Conservation (phyloP, 116 monocot genomes). For the Papilionanthe hybrid region DNA sequence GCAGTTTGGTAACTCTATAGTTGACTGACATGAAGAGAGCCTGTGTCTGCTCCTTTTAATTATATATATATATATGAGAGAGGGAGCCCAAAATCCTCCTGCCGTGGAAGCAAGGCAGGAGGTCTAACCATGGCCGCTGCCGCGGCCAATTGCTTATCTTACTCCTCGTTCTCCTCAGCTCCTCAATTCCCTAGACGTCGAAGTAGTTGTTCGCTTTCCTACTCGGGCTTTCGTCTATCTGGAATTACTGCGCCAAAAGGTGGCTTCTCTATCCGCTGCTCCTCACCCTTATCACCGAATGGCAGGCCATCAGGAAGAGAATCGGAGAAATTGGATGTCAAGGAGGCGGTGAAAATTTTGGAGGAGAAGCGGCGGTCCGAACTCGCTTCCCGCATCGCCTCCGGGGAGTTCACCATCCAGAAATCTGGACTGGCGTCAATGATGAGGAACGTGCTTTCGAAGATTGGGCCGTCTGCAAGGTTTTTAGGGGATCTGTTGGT, state of each 20-base stretch:
- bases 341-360: slow-evolving; percentile 40
- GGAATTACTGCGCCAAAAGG: background rate
- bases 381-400: slow-evolving; percentile 71
- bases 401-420: slow-evolving; percentile 77
- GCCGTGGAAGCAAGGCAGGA: background rate
- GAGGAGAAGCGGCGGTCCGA: slow-evolving; percentile 69
- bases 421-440: slow-evolving; percentile 17
- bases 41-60: no score
- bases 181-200: background rate
- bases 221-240: background rate
- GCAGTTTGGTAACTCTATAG: no score
- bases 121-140: background rate
- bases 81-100: background rate
- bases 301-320: slow-evolving; percentile 8
- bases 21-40: no score
- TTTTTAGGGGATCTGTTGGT: slow-evolving; percentile 32
- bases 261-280: slow-evolving; percentile 14
- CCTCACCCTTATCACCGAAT: slow-evolving; percentile 17
- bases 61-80: no score
- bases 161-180: background rate
- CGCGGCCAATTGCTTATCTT: background rate
- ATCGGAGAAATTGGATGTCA: slow-evolving; percentile 17
- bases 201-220: background rate
- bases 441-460: slow-evolving; percentile 11
- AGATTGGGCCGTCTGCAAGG: slow-evolving; percentile 39